Conservation (phyloP, 225 moss, liverwort and hornwort genomes). For the Physcomitrellopsis africana region DNA sequence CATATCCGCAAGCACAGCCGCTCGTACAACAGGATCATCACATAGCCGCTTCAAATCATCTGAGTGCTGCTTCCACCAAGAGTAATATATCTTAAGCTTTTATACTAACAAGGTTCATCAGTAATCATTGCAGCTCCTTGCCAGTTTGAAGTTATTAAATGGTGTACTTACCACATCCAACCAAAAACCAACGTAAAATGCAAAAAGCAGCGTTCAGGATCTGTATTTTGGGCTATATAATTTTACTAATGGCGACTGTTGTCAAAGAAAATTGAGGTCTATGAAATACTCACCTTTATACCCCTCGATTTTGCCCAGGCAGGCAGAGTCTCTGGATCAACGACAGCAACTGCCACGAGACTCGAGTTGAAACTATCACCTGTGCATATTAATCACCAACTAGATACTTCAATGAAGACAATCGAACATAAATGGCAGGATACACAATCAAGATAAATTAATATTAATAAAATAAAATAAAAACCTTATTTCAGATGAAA, state of each 20-base stretch:
- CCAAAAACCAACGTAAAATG: background rate
- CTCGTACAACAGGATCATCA: constrained; percentile 69
- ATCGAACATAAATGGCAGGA: constrained; percentile 6
- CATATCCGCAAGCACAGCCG: constrained; percentile 92
- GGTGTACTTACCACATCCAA: constrained; percentile 6
- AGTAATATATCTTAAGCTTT: constrained; percentile 27
- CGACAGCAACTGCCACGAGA: constrained; percentile 80
- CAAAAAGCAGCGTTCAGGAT: background rate
- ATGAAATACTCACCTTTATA: constrained; percentile 51
- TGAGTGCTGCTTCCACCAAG: constrained; percentile 52
- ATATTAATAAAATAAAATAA: background rate
- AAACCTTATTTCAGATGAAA: background rate
- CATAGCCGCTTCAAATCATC: constrained; percentile 81
- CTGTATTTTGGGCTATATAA: constrained; percentile 7
- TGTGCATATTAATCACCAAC: constrained; percentile 27
- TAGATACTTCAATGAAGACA: background rate
- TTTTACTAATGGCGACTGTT: background rate
- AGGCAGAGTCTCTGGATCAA: constrained; percentile 84
- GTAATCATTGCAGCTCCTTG: background rate
- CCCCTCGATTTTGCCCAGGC: constrained; percentile 88
- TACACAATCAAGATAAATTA: constrained; percentile 15
- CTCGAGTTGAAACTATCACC: constrained; percentile 92
- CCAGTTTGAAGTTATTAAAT: background rate
- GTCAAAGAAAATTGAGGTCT: background rate
- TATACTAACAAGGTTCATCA: background rate